Evolutionary conservation across 2,329 filamentous ascomycete species (phyloP).

Genomic region (Fusarium neocosmosporiellum): DNA sequence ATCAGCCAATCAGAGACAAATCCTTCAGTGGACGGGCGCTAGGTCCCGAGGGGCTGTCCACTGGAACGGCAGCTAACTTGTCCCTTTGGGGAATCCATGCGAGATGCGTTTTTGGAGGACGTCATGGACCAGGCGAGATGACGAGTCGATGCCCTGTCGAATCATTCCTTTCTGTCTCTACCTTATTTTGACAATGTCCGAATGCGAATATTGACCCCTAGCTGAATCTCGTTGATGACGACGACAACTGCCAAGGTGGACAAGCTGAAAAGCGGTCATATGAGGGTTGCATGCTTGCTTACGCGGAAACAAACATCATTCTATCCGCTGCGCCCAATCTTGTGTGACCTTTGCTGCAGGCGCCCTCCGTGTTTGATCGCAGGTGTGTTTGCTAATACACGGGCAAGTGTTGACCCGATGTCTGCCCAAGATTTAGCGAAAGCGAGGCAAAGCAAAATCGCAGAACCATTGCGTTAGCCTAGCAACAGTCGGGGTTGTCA

Average conservation of each 20-base stretch:
- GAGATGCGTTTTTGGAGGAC: slow-evolving; percentile 7
- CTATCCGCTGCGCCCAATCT: background rate
- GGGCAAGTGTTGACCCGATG: background rate
- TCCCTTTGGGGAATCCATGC: slow-evolving; percentile 23
- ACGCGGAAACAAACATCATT: background rate
- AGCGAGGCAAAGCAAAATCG: background rate
- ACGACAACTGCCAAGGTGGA: background rate
- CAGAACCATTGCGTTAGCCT: background rate
- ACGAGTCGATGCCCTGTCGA: slow-evolving; percentile 18
- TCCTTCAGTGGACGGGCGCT: slow-evolving; percentile 20
- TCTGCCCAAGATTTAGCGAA: background rate
- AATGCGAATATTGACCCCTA: slow-evolving; percentile 11
- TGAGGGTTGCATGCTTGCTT: background rate
- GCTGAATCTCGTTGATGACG: background rate
- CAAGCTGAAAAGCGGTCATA: background rate
- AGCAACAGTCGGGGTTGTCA: background rate
- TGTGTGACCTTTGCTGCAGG: background rate
- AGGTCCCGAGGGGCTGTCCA: background rate
- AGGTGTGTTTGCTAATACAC: background rate
- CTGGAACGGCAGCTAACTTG: slow-evolving; percentile 5
- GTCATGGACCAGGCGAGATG: slow-evolving; percentile 19
- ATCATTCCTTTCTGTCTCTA: background rate
- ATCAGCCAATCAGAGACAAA: slow-evolving; percentile 1
- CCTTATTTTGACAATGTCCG: background rate
- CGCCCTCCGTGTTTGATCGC: background rate